Evolutionary conservation across 108 stramenopile genomes (phyloP).

Genomic region (Cylindrotheca fusiformis): DNA sequence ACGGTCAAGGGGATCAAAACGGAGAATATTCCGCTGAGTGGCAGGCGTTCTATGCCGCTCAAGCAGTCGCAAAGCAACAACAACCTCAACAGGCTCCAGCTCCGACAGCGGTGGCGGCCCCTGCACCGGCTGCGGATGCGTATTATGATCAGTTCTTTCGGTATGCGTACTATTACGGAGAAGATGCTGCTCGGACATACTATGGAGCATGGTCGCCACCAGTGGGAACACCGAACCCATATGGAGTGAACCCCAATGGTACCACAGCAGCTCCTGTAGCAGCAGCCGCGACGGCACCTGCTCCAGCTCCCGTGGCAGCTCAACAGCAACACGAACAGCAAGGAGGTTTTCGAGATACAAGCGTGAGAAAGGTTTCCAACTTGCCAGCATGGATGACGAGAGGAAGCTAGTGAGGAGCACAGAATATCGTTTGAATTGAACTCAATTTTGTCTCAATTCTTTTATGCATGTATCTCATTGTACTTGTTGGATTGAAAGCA

Average conservation of each 20-base stretch:
- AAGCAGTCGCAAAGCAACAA: conserved; percentile 24
- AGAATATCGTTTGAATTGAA: too few relatives aligned
- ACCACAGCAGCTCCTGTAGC: conserved; percentile 36
- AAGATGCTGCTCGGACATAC: conserved; percentile 82
- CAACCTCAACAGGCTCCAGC: conserved; percentile 28
- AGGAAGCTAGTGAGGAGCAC: too few relatives aligned
- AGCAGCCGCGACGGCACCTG: conserved; percentile 17
- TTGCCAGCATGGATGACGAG: conserved; percentile 91
- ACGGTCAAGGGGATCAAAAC: conserved; percentile 14
- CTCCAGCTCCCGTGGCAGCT: conserved; percentile 23
- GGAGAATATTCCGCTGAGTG: conserved; percentile 36
- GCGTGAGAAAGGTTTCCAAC: conserved; percentile 80
- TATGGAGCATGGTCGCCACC: conserved; percentile 91
- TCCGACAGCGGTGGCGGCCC: conserved; percentile 23
- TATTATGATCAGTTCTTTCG: conserved; percentile 92
- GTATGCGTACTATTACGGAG: conserved; percentile 75
- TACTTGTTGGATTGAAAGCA: too few relatives aligned
- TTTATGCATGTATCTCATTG: too few relatives aligned
- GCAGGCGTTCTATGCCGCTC: conserved; percentile 43
- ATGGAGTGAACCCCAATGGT: conserved; percentile 57
- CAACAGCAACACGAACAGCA: conserved; percentile 4
- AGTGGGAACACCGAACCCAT: conserved; percentile 84
- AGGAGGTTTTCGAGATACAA: conserved; percentile 56
- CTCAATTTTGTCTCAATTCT: too few relatives aligned
- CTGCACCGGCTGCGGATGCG: conserved; percentile 59